Base-by-base conservation (phyloP, 495 filamentous ascomycete genomes). In the Penicillium dipodomyicola region DNA sequence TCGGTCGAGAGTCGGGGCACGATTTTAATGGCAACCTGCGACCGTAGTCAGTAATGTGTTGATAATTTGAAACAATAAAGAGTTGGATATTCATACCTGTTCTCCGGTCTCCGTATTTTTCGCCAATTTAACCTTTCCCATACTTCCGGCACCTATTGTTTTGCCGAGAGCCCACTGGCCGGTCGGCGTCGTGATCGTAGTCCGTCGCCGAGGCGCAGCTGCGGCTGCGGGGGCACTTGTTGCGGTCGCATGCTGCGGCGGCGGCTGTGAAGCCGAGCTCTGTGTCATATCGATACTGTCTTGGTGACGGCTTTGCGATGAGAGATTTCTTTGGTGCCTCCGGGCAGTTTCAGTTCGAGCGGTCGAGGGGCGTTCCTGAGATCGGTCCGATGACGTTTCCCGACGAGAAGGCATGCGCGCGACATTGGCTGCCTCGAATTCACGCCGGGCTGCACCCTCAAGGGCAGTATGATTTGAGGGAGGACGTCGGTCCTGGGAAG, bases 121-220 rank as follows among this genome's bases (percentile, higher is more conserved):
- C 15, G 91, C 91, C 50, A 96, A 74, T 72, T 96, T 96, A 37
- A 96, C 91, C 71, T 96, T 95, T 25, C 91, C 91, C 94, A 99
- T 99, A 69, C 93, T 97, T 11, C 94, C 94, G 52, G 92, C 91
- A 45, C 94, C 94, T 57, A 99, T 94, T 3, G 94, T 99, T 78
- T 99, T 97, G 20, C 93, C 94, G 46, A 99, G 80, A 25, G 89
- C 81, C 89, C 92, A 99, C 74, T 90, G 84, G 41, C 92, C 92
- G 2, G 90, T 90, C 27, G 83, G 84, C 5, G 91, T 90, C 32
- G 85, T 86, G 63, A 95, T 90, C 41, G 89, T 90, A 35, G 90
- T 94, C 57, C 92, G 83, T 60, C 91, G 84, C 57, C 86, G 84
- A 30, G 81, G 70, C 65, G 81, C 73, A 63, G 78, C 72, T 63